Base-by-base conservation (phyloP, 2,329 filamentous ascomycete species). In the Fonsecaea pugnacius region DNA sequence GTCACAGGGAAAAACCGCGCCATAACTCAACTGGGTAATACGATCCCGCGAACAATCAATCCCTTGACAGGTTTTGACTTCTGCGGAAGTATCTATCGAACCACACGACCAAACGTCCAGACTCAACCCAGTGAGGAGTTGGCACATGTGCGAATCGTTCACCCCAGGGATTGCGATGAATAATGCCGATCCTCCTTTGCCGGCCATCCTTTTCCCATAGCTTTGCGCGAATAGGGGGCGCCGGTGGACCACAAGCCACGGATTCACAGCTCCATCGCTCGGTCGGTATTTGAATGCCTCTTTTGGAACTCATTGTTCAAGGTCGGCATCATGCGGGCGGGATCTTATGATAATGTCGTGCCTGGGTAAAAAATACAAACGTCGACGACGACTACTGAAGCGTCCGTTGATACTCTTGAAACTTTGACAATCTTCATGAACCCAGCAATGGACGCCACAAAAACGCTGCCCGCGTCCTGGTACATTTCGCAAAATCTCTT, bases 381-480 rank as follows among this genome's bases (percentile, higher is more conserved):
- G 32, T 14, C 51, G 16, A 9, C 51, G 27, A 35, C 8, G 27
- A 30, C 27, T 30, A 30, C 27, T 30, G 27, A 33, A 18, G 48
- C 32, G 38, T 40, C 43, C 8, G n/a, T 9, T 58, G 21, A 1
- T 6, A 30, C 2, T 30, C 27, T 30, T 30, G 27, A 30, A 30
- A 30, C 27, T 30, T 30, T 4, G 27, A 30, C 27, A 30, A 30
- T 30, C 27, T 30, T 6, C 27, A 30, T 30, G 27, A 30, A 46
- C 4, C 10, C 21, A 58, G 61, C 18, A 12, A 70, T 70, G 67
- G 61, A 69, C 24, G 55, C 64, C 9, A 67, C 64, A 35, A 70
- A 68, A 48, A 84, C 82, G 21, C 73, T 84, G 43, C 82, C 82
- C n/a, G 81, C 82, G 12, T 83, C 81, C 1, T 84, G 82, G 82